A percentile compares a stretch with the other conserved stretches of the same genome.
phyloP scores from a whole-genome alignment of 2,329 filamentous ascomycete genomes.

The Fusarium tanahbumbuense region DNA sequence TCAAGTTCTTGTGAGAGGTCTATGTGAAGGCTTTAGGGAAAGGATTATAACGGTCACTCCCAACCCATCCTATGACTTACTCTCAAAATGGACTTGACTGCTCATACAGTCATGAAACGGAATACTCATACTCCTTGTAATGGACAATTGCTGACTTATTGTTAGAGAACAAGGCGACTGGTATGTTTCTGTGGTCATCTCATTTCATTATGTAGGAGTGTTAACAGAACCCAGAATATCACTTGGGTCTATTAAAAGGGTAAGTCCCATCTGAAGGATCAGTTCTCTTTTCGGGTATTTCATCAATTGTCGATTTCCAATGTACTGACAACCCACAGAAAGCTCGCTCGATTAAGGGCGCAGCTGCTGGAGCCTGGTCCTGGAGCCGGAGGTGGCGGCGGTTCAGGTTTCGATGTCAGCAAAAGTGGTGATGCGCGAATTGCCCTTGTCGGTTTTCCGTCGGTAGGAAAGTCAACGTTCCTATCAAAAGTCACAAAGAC shows the following conservation, averaged over 20 bases:
- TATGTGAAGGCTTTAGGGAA: background rate
- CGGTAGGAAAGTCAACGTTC: constrained; percentile 98
- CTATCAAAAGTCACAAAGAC: constrained; percentile 99
- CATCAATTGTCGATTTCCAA: background rate
- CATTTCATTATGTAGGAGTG: background rate
- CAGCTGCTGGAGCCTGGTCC: constrained; percentile 92
- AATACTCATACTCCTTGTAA: background rate
- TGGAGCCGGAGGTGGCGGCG: constrained; percentile 80
- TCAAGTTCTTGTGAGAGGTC: background rate
- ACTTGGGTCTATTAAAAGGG: constrained; percentile 97
- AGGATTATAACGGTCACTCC: background rate
- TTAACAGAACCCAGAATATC: constrained; percentile 77
- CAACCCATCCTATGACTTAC: background rate
- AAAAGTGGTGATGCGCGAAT: constrained; percentile 98
- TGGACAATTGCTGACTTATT: constrained; percentile 13
- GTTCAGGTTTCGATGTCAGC: constrained; percentile 90
- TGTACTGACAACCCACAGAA: constrained; percentile 65
- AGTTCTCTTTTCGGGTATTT: background rate
- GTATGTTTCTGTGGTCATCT: constrained; percentile 64
- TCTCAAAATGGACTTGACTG: background rate
- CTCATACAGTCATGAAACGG: background rate
- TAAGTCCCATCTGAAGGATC: constrained; percentile 55
- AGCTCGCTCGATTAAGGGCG: constrained; percentile 92
- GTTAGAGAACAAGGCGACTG: constrained; percentile 97
- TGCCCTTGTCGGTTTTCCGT: constrained; percentile 97